These are phyloP conservation scores for Cyberlindnera maritima DNA, from an alignment of 805 yeast species.

Conservation along the genomic window DNA sequence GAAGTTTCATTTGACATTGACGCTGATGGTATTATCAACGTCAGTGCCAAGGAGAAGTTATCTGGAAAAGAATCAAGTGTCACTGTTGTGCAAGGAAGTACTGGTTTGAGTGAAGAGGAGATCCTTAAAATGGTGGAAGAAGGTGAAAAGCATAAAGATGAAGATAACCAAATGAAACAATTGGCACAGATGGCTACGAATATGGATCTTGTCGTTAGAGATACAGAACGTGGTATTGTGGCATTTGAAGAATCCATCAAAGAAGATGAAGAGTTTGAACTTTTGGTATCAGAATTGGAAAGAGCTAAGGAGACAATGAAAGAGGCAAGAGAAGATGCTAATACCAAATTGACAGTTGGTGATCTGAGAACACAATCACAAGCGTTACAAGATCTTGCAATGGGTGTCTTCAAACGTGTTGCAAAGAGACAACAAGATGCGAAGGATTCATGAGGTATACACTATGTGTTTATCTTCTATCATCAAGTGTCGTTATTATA, in stretches of 20 bases:
- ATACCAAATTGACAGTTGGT: constrained; percentile 54
- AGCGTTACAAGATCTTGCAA: constrained; percentile 69
- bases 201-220: constrained; percentile 77
- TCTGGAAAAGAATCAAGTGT: constrained; percentile 76
- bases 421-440: constrained; percentile 19
- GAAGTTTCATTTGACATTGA: constrained; percentile 76
- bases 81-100: constrained; percentile 59
- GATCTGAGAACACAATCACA: constrained; percentile 71
- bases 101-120: constrained; percentile 69
- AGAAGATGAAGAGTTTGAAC: constrained; percentile 51
- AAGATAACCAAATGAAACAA: constrained; percentile 57
- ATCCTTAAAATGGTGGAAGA: constrained; percentile 61
- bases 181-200: constrained; percentile 72
- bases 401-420: constrained; percentile 63
- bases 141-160: constrained; percentile 59
- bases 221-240: constrained; percentile 80
- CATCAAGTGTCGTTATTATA: too few species aligned
- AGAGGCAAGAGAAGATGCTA: constrained; percentile 60
- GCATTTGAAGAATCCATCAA: constrained; percentile 55
- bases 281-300: constrained; percentile 43
- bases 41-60: constrained; percentile 75
- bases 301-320: constrained; percentile 64
- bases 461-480: too few species aligned
- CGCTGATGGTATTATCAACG: constrained; percentile 82
- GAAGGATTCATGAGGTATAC: neutral